These are phyloP conservation scores for Coniochaeta ligniaria DNA, from an alignment of 2,329 filamentous ascomycete genomes.

Conservation along the genomic window DNA sequence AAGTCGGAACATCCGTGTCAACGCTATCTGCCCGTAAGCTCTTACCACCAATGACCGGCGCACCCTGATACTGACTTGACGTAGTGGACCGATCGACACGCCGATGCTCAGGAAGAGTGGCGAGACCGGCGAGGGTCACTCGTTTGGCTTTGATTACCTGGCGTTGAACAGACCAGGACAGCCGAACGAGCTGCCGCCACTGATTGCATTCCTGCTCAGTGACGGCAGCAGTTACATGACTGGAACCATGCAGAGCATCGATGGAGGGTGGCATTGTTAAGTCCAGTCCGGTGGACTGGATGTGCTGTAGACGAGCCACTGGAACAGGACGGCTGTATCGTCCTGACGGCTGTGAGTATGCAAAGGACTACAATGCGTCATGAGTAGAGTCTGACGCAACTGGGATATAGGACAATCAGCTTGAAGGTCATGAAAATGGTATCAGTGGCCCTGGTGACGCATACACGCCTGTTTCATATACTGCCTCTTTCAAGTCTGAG, in stretches of 20 bases:
- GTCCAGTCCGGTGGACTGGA: background rate
- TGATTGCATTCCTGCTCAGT: background rate
- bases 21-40: constrained; percentile 21
- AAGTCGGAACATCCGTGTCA: constrained; percentile 16
- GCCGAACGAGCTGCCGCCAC: background rate
- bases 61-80: background rate
- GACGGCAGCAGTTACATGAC: background rate
- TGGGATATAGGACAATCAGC: too few species aligned
- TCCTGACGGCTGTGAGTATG: too few species aligned
- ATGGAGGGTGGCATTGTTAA: background rate
- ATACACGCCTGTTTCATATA: too few species aligned
- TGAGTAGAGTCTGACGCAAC: too few species aligned
- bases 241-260: background rate
- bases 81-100: constrained; percentile 20
- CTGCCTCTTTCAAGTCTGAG: too few species aligned
- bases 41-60: background rate
- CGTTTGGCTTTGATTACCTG: background rate
- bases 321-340: too few species aligned
- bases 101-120: constrained; percentile 16
- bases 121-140: background rate
- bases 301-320: background rate
- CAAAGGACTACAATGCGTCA: too few species aligned
- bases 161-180: background rate
- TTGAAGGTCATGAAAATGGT: too few species aligned
- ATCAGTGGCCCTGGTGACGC: too few species aligned